Percentiles rank a stretch among this genome's conserved stretches.
These are phyloP conservation scores for Neofusicoccum laricinum DNA, from an alignment of 2,329 filamentous ascomycete species.

Conservation along the genomic window DNA sequence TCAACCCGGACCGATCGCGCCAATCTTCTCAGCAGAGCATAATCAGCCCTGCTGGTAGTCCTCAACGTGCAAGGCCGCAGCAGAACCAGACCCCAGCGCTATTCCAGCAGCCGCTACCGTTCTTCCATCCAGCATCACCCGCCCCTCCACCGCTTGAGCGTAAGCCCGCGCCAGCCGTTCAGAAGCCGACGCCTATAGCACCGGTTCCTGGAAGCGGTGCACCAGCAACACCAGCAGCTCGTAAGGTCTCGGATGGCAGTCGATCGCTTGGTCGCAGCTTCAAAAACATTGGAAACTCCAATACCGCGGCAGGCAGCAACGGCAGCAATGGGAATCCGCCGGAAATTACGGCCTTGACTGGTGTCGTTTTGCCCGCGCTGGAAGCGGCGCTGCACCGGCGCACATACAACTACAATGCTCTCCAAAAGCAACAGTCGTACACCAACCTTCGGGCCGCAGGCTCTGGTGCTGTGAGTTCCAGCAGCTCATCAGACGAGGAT, in stretches of 20 bases:
- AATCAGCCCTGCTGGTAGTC: not conserved
- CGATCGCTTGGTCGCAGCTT: conserved; percentile 13
- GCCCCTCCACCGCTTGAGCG: not conserved
- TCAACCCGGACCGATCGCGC: conserved; percentile 24
- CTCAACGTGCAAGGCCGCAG: not conserved
- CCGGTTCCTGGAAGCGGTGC: not conserved
- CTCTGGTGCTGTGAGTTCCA: not conserved
- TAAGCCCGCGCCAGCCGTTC: not conserved
- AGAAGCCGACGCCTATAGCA: not conserved
- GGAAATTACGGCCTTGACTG: conserved; percentile 81
- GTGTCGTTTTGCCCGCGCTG: conserved; percentile 89
- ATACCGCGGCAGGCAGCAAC: not conserved
- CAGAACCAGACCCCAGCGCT: conserved; percentile 22
- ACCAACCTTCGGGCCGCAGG: not conserved
- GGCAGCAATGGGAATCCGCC: conserved; percentile 37
- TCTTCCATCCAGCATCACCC: conserved; percentile 19
- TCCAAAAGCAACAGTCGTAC: conserved; percentile 41
- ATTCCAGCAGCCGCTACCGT: conserved; percentile 32
- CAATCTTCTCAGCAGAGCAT: conserved; percentile 15
- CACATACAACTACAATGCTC: conserved; percentile 55
- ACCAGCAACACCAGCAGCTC: conserved; percentile 8
- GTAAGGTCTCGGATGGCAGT: conserved; percentile 3
- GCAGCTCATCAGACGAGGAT: not conserved
- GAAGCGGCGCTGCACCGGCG: conserved; percentile 87
- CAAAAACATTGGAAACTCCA: conserved; percentile 17